A percentile compares a stretch with the other conserved stretches of the same genome.
phyloP scores from a whole-genome alignment of 2,329 filamentous ascomycete species.

The Aaosphaeria arxii region DNA sequence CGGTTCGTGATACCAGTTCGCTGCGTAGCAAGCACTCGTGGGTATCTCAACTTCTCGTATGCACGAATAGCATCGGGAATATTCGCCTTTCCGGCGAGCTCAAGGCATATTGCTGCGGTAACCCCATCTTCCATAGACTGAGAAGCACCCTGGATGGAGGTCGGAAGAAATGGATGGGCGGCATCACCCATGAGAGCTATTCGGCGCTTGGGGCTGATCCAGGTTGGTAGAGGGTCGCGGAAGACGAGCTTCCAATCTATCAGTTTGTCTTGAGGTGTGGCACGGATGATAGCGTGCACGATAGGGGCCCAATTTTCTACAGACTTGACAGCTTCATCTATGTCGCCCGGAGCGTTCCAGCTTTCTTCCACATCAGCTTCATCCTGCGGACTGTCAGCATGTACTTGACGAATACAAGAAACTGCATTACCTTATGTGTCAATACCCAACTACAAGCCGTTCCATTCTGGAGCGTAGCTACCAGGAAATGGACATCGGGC shows the following conservation, averaged over 20 bases:
- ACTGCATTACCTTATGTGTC: slow-evolving; percentile 18
- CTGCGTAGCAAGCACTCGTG: slow-evolving; percentile 15
- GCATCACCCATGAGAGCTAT: slow-evolving; percentile 52
- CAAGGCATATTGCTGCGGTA: slow-evolving; percentile 16
- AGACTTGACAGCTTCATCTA: slow-evolving; percentile 16
- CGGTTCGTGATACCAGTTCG: slow-evolving; percentile 17
- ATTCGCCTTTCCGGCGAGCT: slow-evolving; percentile 15
- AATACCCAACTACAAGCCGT: slow-evolving; percentile 26
- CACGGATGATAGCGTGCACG: slow-evolving; percentile 20
- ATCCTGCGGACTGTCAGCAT: slow-evolving; percentile 23
- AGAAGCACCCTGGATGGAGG: slow-evolving; percentile 50
- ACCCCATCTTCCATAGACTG: slow-evolving; percentile 51
- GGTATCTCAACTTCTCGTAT: slow-evolving; percentile 26
- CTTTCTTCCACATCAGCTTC: slow-evolving; percentile 21
- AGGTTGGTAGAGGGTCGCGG: slow-evolving; percentile 50
- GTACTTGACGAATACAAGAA: too few species aligned
- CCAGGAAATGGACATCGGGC: slow-evolving; percentile 30
- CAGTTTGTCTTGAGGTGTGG: slow-evolving; percentile 23
- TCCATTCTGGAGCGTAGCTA: slow-evolving; percentile 26
- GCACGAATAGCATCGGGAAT: slow-evolving; percentile 19
- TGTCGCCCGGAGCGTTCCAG: slow-evolving; percentile 20
- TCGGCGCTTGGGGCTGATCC: slow-evolving; percentile 46
- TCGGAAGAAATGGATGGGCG: slow-evolving; percentile 53
- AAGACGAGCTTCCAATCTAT: slow-evolving; percentile 55
- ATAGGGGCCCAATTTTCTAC: slow-evolving; percentile 16